These are phyloP conservation scores for Marasmius fiardii DNA, from an alignment of 1,284 basidiomycete species.

Conservation along the genomic window DNA sequence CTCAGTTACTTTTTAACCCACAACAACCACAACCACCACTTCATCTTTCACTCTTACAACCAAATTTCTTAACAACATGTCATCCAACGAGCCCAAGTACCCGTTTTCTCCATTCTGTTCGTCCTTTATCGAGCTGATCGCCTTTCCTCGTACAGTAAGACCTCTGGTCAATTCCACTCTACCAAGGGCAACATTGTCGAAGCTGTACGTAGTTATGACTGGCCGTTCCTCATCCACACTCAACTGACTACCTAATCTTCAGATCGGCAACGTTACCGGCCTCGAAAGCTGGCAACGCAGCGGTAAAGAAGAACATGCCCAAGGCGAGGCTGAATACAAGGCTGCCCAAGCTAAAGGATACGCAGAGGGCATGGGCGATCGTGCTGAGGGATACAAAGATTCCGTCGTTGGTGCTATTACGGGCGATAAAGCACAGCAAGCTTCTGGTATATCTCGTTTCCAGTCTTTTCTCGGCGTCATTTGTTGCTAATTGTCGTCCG, in stretches of 20 bases:
- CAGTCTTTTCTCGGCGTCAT: background rate
- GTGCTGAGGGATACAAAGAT: constrained; percentile 43
- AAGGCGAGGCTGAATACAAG: constrained; percentile 37
- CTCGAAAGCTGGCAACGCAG: constrained; percentile 27
- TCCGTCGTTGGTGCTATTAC: constrained; percentile 41
- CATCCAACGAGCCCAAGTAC: constrained; percentile 10
- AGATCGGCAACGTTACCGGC: constrained; percentile 27
- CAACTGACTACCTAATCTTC: background rate
- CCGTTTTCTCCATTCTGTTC: background rate
- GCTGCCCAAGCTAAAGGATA: constrained; percentile 26
- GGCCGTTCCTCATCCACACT: background rate
- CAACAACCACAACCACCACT: too few species aligned
- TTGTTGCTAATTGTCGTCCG: background rate
- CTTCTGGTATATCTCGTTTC: constrained; percentile 22
- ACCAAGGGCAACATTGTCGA: constrained; percentile 36
- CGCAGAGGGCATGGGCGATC: constrained; percentile 25
- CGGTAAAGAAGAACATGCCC: constrained; percentile 39
- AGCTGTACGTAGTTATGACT: constrained; percentile 17
- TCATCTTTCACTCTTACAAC: background rate
- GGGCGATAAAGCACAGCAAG: constrained; percentile 42
- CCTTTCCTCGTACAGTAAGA: constrained; percentile 26
- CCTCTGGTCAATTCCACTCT: constrained; percentile 34
- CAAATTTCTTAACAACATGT: constrained; percentile 1
- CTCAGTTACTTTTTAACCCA: too few species aligned
- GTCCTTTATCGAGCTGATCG: background rate